Evolutionary conservation across 495 filamentous ascomycete species (phyloP), one percentile per base, ranked within the genome.

Genomic region (Immersiella caudata): DNA sequence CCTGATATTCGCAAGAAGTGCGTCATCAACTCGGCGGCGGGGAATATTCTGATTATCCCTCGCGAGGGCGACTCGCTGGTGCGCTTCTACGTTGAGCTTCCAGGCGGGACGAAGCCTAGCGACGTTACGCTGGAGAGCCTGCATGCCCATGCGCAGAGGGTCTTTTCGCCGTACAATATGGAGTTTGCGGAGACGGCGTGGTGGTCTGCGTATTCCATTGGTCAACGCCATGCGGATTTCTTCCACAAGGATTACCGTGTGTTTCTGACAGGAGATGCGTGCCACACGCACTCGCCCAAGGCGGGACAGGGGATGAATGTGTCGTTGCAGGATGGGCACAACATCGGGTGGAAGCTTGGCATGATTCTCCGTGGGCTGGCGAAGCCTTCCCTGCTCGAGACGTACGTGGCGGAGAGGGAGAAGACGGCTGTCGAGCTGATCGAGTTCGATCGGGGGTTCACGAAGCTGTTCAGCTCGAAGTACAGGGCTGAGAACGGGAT

Each of bases 341-440:
- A 95, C 64, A 85, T 93, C 40, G 91, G 91, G 21, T 94, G 91
- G 91, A 94, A 95, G 76, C 79, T 95, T 5, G 89, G 85, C 0
- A 75, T 84, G 26, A 83, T 94, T 0, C 74, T 93, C 14, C 84
- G 79, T 35, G 88, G 88, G 14, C 78, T 83, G 51, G 86, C 88
- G 1, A 26, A 29, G 1, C 84, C 84, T 7, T 56, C 64, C 1
- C 69, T 93, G 3, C 79, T 93, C 1, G 76, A 87, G 69, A 91
- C 91, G 3, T 94, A 93, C 67, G 84, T 89, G 7, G 70, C 84
- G 5, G 91, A 94, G 75, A 83, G 91, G 3, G 81, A 87, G 70
- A 84, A 84, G 68, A 87, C 89, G 20, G 91, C 91, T 1, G 80
- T 84, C n/a, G 84, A 90, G 60, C 76, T 95, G 46, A 91, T 94